Evolutionary conservation across 2,329 filamentous ascomycete genomes (phyloP).

Genomic region (Phaeosphaeriaceae sp.): DNA sequence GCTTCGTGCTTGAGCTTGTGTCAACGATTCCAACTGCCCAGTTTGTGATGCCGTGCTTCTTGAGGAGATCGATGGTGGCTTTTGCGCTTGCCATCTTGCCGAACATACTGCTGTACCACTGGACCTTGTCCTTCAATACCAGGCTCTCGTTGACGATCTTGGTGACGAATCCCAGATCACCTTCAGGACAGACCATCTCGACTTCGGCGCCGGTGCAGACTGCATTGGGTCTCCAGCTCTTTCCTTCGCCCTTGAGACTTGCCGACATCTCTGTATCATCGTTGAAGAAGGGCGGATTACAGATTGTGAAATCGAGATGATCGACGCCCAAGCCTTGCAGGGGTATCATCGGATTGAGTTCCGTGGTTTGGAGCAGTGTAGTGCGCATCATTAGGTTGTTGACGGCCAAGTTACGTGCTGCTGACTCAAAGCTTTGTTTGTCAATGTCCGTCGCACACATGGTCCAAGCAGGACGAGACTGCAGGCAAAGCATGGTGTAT

Average conservation of each 20-base stretch:
- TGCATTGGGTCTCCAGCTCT: constrained; percentile 72
- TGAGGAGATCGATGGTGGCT: constrained; percentile 66
- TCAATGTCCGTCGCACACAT: constrained; percentile 73
- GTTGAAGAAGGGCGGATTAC: constrained; percentile 94
- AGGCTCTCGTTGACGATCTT: constrained; percentile 76
- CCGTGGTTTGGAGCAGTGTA: constrained; percentile 63
- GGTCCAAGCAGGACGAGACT: constrained; percentile 70
- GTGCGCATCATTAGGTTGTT: constrained; percentile 74
- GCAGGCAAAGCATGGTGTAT: constrained; percentile 82
- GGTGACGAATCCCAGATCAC: constrained; percentile 77
- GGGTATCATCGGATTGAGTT: constrained; percentile 67
- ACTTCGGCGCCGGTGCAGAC: constrained; percentile 77
- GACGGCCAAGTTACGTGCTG: constrained; percentile 68
- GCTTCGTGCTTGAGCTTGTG: constrained; percentile 75
- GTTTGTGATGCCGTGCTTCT: constrained; percentile 69
- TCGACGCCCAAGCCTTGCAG: constrained; percentile 61
- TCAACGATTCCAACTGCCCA: constrained; percentile 83
- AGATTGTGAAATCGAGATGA: constrained; percentile 83
- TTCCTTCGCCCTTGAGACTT: constrained; percentile 65
- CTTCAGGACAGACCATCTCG: constrained; percentile 86
- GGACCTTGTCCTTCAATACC: constrained; percentile 64
- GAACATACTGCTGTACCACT: constrained; percentile 93
- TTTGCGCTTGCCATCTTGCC: constrained; percentile 76
- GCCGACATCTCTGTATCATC: constrained; percentile 71
- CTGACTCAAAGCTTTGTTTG: constrained; percentile 69